phyloP scores from a whole-genome alignment of 2,329 filamentous ascomycete species.

The Aspergillus chevalieri region DNA sequence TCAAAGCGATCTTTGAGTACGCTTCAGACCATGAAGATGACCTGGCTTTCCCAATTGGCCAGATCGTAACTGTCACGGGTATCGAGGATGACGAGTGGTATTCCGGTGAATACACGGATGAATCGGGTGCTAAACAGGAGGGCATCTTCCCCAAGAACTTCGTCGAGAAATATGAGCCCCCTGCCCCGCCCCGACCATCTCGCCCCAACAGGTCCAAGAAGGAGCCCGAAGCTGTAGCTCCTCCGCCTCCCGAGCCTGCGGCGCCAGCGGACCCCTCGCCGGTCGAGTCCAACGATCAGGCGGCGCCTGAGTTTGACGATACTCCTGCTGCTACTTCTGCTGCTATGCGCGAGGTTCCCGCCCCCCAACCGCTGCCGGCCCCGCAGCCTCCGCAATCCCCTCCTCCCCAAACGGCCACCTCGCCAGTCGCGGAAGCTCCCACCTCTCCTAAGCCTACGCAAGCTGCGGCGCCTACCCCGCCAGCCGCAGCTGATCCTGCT shows the following conservation, averaged over 20 bases:
- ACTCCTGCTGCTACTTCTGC: slow-evolving; percentile 11
- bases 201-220: slow-evolving; percentile 65
- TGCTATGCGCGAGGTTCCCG: slow-evolving; percentile 17
- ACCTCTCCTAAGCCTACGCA: slow-evolving; percentile 22
- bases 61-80: slow-evolving; percentile 89
- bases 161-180: slow-evolving; percentile 91
- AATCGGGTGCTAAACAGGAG: slow-evolving; percentile 65
- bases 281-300: slow-evolving; percentile 24
- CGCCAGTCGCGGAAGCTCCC: slow-evolving; percentile 17
- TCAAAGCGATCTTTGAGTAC: slow-evolving; percentile 95
- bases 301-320: slow-evolving; percentile 28
- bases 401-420: slow-evolving; percentile 16
- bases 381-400: slow-evolving; percentile 18
- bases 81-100: slow-evolving; percentile 95
- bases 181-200: slow-evolving; percentile 76
- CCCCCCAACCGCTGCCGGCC: neutral
- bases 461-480: slow-evolving; percentile 19
- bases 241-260: slow-evolving; percentile 24
- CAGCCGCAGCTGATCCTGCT: slow-evolving; percentile 24
- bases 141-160: slow-evolving; percentile 96
- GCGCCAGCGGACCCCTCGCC: slow-evolving; percentile 21
- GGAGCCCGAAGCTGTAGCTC: slow-evolving; percentile 42
- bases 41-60: slow-evolving; percentile 74
- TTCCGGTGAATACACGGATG: slow-evolving; percentile 76
- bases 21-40: slow-evolving; percentile 89